Evolutionary conservation across 148 eudicot genomes (phyloP).

Genomic region (Chenopodium quinoa): DNA sequence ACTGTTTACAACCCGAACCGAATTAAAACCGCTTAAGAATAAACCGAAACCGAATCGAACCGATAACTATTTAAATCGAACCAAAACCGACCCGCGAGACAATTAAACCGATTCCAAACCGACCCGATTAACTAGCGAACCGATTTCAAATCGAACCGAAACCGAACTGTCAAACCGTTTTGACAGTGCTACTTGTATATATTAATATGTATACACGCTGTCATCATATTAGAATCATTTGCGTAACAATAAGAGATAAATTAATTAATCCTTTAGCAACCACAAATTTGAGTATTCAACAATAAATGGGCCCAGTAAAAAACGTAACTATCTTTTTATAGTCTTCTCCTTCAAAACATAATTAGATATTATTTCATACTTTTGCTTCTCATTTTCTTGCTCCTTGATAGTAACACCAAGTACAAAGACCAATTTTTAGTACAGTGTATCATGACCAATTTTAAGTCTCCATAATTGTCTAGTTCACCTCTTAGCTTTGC

Average conservation of each 20-base stretch:
- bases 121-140: no score
- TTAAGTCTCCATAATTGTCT: not conserved
- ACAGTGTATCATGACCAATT: slow-evolving; percentile 1
- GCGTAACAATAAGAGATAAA: not conserved
- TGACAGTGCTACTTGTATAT: no score
- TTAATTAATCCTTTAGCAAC: slow-evolving; percentile 1
- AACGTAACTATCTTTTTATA: slow-evolving; percentile 1
- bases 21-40: no score
- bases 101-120: no score
- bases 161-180: no score
- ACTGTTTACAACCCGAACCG: no score
- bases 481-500: no score
- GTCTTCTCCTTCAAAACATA: slow-evolving; percentile 2
- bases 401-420: not conserved
- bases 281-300: slow-evolving; percentile 7
- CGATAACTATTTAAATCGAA: no score
- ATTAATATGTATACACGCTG: no score
- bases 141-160: no score
- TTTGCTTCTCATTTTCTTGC: not conserved
- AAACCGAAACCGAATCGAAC: no score
- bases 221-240: not conserved
- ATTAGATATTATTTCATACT: not conserved
- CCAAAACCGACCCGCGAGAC: no score
- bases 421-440: not conserved
- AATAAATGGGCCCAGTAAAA: not conserved